Base-by-base conservation (phyloP, 139 green algal genomes). In the Marvania coccoides region DNA sequence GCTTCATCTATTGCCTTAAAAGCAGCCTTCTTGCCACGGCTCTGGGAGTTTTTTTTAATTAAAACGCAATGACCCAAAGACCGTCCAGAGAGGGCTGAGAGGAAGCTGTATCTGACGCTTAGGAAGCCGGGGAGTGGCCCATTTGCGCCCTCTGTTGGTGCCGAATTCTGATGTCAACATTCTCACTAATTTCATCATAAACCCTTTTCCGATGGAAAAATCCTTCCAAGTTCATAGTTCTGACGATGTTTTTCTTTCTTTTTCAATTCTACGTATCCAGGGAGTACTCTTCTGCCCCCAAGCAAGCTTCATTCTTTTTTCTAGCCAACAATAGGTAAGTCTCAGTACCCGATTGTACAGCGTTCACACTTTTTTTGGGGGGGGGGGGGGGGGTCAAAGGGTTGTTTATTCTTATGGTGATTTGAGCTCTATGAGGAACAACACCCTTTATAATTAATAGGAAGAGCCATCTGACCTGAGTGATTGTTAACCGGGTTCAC, bases 401-500 rank as follows among this genome's bases (percentile, higher is more conserved):
- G 42, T 51, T 19, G 19, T 51, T 51, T 51, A 51, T 51, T 51
- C 42, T 51, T 51, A 19, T 51, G 19, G 19, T 51, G 19, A 51
- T 51, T 51, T 51, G 58, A 30, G 71, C 63, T 78, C 71, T 29
- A 55, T 75, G 71, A 78, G 10, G 71, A 78, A 47, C 6, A 59
- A 68, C 47, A 47, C 70, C 37, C 36, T 62, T 51, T 28, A 46
- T 48, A 45, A 19, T 24, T 26, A 70, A 47, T 76, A 76, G 72
- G 72, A 79, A 79, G 72, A 72, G 67, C 72, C 72, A 64, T 76
- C 72, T 79, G 72, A 79, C 60, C 72, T 79, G 72, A 79, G 67
- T 79, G 72, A 79, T 72, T 79, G 72, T 58, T 19, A 31, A 12
- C 65, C 40, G 66, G 65, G 30, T 66, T 26, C 13, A 38, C 23